A percentile compares a stretch with the other conserved stretches of the same genome.
phyloP scores from a whole-genome alignment of 306 rosid genomes.

The Luffa aegyptiaca region DNA sequence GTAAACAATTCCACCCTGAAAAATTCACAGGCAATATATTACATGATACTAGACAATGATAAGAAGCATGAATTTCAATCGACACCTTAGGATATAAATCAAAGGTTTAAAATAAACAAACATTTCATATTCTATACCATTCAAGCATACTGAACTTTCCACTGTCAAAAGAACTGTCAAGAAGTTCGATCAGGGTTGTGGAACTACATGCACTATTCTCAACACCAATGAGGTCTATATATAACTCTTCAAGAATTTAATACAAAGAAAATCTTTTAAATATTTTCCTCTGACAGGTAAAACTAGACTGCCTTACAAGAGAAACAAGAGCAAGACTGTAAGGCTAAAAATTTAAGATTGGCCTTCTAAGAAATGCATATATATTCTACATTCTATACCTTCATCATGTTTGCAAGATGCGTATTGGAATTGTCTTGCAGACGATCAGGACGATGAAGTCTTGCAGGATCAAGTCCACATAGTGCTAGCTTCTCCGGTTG shows the following conservation, averaged over 20 bases:
- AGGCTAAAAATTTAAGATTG: background rate
- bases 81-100: background rate
- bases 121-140: background rate
- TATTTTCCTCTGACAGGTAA: background rate
- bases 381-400: conserved; percentile 33
- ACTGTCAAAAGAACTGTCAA: background rate
- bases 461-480: conserved; percentile 76
- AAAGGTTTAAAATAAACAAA: background rate
- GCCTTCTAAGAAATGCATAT: background rate
- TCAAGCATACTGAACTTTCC: background rate
- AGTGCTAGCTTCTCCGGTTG: conserved; percentile 65
- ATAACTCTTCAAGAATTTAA: background rate
- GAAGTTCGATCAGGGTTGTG: background rate
- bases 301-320: background rate
- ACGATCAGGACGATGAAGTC: conserved; percentile 79
- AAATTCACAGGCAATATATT: conserved; percentile 15
- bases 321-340: background rate
- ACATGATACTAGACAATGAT: background rate
- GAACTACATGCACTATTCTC: background rate
- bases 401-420: conserved; percentile 60
- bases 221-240: background rate
- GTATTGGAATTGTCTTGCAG: conserved; percentile 58
- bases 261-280: background rate
- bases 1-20: conserved; percentile 87
- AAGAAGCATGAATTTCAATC: background rate